Evolutionary conservation across 208 protist genomes (phyloP).

Genomic region (Tetramitus jugosus): DNA sequence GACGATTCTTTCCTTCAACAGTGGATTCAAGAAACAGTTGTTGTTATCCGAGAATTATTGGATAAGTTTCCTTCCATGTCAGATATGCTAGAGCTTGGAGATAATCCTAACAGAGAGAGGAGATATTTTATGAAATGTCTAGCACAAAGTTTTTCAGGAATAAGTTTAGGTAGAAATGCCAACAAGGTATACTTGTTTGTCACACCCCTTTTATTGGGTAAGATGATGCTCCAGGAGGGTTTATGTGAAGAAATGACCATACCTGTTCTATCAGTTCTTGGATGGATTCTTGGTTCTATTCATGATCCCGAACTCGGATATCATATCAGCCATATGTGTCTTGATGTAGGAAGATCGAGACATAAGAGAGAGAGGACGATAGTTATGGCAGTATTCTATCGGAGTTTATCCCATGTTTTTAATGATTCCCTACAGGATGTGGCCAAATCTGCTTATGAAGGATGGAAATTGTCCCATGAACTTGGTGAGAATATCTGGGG

Average conservation of each 20-base stretch:
- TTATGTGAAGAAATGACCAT: not conserved
- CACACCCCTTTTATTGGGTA: not conserved
- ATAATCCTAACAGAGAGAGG: not conserved
- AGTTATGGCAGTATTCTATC: not conserved
- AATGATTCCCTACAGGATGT: not conserved
- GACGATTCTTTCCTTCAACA: not conserved
- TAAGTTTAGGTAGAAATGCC: conserved; percentile 1
- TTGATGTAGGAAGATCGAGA: not conserved
- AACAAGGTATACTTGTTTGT: conserved; percentile 14
- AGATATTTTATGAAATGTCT: not conserved
- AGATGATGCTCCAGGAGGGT: not conserved
- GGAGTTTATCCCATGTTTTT: not conserved
- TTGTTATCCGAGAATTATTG: not conserved
- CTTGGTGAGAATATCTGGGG: not conserved
- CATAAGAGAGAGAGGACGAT: not conserved
- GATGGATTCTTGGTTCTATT: not conserved
- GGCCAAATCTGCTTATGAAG: not conserved
- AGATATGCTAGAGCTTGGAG: not conserved
- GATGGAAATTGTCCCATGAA: not conserved
- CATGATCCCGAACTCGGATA: conserved; percentile 3
- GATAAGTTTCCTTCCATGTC: not conserved
- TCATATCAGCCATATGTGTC: not conserved
- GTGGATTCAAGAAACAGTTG: not conserved
- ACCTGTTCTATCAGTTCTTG: not conserved
- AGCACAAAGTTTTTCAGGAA: not conserved